Conservation (phyloP, 2,329 filamentous ascomycete genomes). For the Cercospora zeae-maydis region DNA sequence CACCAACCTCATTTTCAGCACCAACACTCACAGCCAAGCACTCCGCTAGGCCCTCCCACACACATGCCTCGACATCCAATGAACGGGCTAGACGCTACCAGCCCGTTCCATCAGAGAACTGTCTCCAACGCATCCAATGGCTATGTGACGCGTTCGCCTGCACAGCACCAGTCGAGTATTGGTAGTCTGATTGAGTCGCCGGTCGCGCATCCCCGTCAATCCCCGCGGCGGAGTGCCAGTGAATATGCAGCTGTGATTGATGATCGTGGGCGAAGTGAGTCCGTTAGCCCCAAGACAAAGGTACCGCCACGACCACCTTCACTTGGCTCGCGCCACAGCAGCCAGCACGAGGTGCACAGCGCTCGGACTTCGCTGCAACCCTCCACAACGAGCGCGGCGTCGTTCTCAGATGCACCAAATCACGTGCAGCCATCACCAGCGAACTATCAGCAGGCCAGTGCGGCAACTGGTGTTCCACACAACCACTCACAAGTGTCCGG, state of each 20-base stretch:
- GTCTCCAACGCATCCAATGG: conserved; percentile 34
- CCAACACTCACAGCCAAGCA: conserved; percentile 47
- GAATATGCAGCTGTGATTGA: conserved; percentile 55
- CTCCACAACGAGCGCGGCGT: conserved; percentile 18
- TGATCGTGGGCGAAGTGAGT: conserved; percentile 62
- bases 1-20: conserved; percentile 21
- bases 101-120: conserved; percentile 35
- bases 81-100: conserved; percentile 29
- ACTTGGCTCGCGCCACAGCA: conserved; percentile 33
- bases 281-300: conserved; percentile 72
- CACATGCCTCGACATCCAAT: conserved; percentile 30
- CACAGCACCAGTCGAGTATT: conserved; percentile 29
- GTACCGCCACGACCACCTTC: conserved; percentile 32
- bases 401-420: conserved; percentile 23
- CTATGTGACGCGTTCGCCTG: conserved; percentile 30
- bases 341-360: conserved; percentile 32
- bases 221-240: conserved; percentile 28
- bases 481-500: conserved; percentile 19
- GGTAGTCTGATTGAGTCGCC: conserved; percentile 45
- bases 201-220: conserved; percentile 25
- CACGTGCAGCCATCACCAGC: conserved; percentile 24
- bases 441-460: conserved; percentile 13
- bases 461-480: conserved; percentile 25
- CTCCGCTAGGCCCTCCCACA: conserved; percentile 48
- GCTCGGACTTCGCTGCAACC: conserved; percentile 29